Evolutionary conservation across 495 filamentous ascomycete species (phyloP), one percentile per base, ranked within the genome.

Genomic region (Glarea lozoyensis): DNA sequence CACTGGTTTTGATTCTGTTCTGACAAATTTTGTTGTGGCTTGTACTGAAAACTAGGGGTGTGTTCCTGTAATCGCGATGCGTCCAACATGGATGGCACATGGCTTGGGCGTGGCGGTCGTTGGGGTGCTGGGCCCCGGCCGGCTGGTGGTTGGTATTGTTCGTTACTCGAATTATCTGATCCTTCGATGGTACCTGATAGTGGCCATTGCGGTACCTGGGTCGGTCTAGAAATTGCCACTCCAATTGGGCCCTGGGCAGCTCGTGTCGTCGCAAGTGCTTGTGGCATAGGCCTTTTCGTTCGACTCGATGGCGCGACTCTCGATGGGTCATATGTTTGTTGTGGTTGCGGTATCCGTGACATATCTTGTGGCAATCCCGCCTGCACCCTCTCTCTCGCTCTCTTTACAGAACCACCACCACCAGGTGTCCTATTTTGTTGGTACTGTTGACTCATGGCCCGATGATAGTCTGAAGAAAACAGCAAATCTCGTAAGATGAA

Each of bases 71-170:
- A 54, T 38, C 60, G 68, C 45, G 61, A 73, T 34, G 55, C 57
- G 60, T 70, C 71, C 36, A 67, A 58, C 33, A 72, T 74, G 31
- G 63, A 75, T 39, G 65, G 76, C 31, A 73, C 75, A 58, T 63
- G 63, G 53, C 66, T 78, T 48, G 82, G 82, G 30, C 79, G 73
- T 25, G 76, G 77, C 17, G 84, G 84, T 48, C 82, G 70, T 58
- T 76, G 75, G 10, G 82, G 82, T 31, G 80, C 72, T 49, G 73
- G 70, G 22, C 73, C 74, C 45, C 68, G 63, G 6, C 71, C 70
- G 3, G 57, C 53, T 19, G 69, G 60, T 50, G 72, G 67, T 52
- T 68, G 61, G 42, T 71, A 73, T 32, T 40, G 42, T 54, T 38
- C 53, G 53, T 37, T 57, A 61, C 48, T 50, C 54, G 55, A 16